These are phyloP conservation scores for Biancaea sappan DNA, from an alignment of 306 rosid species.

Conservation along the genomic window DNA sequence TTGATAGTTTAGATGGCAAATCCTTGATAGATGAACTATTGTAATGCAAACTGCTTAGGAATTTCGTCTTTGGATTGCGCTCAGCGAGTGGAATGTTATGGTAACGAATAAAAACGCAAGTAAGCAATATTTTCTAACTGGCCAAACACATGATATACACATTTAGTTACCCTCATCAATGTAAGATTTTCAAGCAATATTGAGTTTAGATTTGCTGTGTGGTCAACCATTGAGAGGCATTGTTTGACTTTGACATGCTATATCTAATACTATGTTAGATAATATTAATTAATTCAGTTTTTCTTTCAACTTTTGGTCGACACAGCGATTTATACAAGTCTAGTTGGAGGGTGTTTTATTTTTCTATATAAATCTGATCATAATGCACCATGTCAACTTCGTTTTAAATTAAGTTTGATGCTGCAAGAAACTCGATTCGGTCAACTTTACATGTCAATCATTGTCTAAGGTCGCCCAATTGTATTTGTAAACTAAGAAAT, in stretches of 20 bases:
- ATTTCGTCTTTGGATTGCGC: background rate
- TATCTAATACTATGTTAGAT: background rate
- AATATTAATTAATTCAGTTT: background rate
- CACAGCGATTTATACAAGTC: too few species aligned
- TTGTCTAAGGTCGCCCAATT: background rate
- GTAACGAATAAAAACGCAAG: background rate
- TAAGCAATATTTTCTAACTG: background rate
- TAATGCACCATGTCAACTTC: background rate
- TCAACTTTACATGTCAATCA: background rate
- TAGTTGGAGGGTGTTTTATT: too few species aligned
- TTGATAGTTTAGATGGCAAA: conserved; percentile 42
- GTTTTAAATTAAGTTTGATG: background rate
- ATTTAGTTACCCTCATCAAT: background rate
- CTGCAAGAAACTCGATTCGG: background rate
- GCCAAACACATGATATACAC: background rate
- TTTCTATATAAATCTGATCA: background rate
- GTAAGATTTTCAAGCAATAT: background rate
- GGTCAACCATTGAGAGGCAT: background rate
- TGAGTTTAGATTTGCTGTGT: background rate
- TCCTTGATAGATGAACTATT: conserved; percentile 57
- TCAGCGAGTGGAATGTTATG: background rate
- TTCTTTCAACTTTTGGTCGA: too few species aligned
- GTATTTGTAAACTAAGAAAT: background rate
- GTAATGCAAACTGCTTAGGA: conserved; percentile 24
- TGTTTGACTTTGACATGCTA: background rate